A percentile compares a stretch with the other conserved stretches of the same genome.
These are phyloP conservation scores for Pseudocercospora cruenta DNA, from an alignment of 2,329 filamentous ascomycete species.

Conservation along the genomic window DNA sequence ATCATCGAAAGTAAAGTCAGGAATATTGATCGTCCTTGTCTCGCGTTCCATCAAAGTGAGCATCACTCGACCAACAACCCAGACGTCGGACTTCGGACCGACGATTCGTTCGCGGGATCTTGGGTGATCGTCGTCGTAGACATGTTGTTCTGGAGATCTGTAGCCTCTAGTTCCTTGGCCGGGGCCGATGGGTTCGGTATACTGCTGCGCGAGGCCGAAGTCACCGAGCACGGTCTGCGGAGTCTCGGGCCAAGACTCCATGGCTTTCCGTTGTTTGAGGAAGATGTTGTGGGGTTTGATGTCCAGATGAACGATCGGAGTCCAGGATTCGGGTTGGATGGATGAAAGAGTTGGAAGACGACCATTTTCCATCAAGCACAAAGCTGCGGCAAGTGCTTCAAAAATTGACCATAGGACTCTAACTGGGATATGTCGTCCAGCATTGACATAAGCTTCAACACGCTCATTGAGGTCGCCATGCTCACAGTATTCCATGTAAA, in stretches of 20 bases:
- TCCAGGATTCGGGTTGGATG: not conserved
- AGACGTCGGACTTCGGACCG: slow-evolving; percentile 7
- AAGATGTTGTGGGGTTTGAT: slow-evolving; percentile 19
- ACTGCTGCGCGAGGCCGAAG: slow-evolving; percentile 6
- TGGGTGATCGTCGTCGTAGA: not conserved
- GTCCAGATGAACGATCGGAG: slow-evolving; percentile 4
- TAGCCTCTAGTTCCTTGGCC: slow-evolving; percentile 5
- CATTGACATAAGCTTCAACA: not conserved
- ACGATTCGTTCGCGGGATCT: not conserved
- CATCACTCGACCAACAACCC: slow-evolving; percentile 7
- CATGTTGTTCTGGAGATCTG: slow-evolving; percentile 12
- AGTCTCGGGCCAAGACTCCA: not conserved
- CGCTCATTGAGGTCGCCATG: not conserved
- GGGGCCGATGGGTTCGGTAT: not conserved
- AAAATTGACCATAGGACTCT: slow-evolving; percentile 16
- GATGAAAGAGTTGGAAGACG: not conserved
- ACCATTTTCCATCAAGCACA: slow-evolving; percentile 13
- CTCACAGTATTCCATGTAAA: slow-evolving; percentile 11
- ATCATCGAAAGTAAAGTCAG: not conserved
- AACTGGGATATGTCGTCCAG: slow-evolving; percentile 1
- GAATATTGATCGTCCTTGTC: not conserved
- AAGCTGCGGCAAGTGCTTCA: slow-evolving; percentile 1
- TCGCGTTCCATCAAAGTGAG: slow-evolving; percentile 15
- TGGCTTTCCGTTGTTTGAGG: not conserved
- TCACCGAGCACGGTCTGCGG: slow-evolving; percentile 17